Base-by-base conservation (phyloP, 1,284 basidiomycete species). In the Trametes polyzona region DNA sequence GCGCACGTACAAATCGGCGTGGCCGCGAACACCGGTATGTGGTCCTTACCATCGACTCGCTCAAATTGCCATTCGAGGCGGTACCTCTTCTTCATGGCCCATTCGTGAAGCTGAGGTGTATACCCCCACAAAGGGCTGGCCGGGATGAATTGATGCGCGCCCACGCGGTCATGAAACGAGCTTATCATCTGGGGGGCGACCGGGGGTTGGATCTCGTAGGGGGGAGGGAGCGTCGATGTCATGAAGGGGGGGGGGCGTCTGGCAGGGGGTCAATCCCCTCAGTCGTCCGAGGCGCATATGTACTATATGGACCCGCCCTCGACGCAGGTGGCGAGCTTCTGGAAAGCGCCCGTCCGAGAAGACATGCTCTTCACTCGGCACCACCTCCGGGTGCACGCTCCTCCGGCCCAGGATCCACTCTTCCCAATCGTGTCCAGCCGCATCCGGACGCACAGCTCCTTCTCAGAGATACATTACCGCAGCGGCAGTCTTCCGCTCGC, bases 81-180 rank as follows among this genome's bases (percentile, higher is more conserved):
- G 4, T 32, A 6, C 1, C 30, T 51, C 5, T 30, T 30, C 0
- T 35, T 35, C 11, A 14, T 14, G 1, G 52, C 55, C 69, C 69
- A 70, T 26, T 71, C 59, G 37, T 71, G 67, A 2, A 71, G 12
- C 44, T 71, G 69, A 0, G 69, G 61, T 5, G 69, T 37, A 39
- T 69, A 71, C 0, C 65, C 65, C 61, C 67, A 65, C 0, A 66
- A 39, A 0, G 51, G 29, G 14, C 48, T 60, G 0, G 64, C 58
- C 1, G 48, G 29, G 4, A 44, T 23, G 59, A 71, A 71, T 2
- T 30, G 26, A 7, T 65, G 29, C 0, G 36, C 61, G 0, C 62
- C 62, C 0, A 27, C 12, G 1, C 68, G 55, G 2, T 67, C 67
- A 6, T 63, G 27, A 24, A 69, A 69, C 0, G 51, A 57, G 3